A percentile compares a stretch with the other conserved stretches of the same genome.
phyloP scores from a whole-genome alignment of 345 rosid species.

The Ceriops zippeliana region DNA sequence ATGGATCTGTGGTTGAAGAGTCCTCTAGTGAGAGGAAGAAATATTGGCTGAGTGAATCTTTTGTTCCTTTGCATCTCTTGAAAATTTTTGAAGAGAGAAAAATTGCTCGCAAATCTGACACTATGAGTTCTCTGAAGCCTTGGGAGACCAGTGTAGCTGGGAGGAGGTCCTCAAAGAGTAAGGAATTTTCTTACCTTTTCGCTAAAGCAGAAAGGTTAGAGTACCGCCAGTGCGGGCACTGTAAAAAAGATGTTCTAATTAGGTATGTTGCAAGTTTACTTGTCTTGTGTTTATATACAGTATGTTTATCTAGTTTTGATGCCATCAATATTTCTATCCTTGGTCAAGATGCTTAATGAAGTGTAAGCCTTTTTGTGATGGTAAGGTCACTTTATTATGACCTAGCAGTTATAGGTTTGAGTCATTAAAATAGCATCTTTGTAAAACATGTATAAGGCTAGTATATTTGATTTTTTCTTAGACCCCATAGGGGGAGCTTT shows the following conservation, averaged over 20 bases:
- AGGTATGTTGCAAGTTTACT: slow-evolving; percentile 37
- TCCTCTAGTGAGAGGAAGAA: slow-evolving; percentile 84
- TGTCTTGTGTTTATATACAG: neutral
- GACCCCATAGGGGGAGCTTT: no score
- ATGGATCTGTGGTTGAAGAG: slow-evolving; percentile 71
- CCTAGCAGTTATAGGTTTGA: no score
- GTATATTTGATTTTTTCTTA: no score
- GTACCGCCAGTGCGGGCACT: slow-evolving; percentile 67
- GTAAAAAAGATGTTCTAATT: slow-evolving; percentile 65
- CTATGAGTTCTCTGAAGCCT: slow-evolving; percentile 40
- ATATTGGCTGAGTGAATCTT: slow-evolving; percentile 77
- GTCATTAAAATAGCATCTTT: no score
- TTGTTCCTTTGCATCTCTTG: slow-evolving; percentile 87
- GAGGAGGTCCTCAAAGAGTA: slow-evolving; percentile 41
- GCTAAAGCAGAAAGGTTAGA: slow-evolving; percentile 71
- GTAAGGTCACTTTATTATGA: no score
- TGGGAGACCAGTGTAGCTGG: slow-evolving; percentile 28
- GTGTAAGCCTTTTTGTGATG: no score
- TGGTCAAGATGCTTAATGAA: no score
- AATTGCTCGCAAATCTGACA: slow-evolving; percentile 53
- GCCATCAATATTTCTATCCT: neutral
- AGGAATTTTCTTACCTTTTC: slow-evolving; percentile 76
- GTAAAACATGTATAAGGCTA: no score
- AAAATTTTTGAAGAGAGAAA: slow-evolving; percentile 92
- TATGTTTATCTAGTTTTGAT: neutral